Evolutionary conservation across 2,329 filamentous ascomycete genomes (phyloP), one percentile per base, ranked within the genome.

Genomic region (Penicillium sp.): DNA sequence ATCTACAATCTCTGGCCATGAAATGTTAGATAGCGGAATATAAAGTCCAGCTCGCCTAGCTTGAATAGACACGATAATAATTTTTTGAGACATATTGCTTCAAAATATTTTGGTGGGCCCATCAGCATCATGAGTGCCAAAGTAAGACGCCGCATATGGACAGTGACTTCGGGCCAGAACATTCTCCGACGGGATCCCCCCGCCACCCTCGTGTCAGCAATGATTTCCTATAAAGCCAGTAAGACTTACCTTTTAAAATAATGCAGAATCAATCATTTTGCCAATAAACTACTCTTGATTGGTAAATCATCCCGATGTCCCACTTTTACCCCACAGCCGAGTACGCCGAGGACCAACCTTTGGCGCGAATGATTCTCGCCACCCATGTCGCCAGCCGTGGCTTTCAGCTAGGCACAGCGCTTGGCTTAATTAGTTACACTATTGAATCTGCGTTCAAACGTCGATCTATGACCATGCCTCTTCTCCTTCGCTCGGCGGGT

Each of bases 281-380:
- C n/a, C 19, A 42, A 42, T 22, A 22, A 42, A 22, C 7, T 14
- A 21, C 16, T 37, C 35, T 22, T 42, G 37, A 22, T 42, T 42
- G 3, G 4, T 42, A 22, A 42, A 5, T 22, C n/a, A 13, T 42
- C 37, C 19, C 37, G 10, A 61, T 70, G 61, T 65, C 67, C 3
- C 56, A 49, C 29, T 56, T 68, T 57, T 78, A 75, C 69, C 83
- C 84, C 6, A 84, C 85, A 65, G 56, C 84, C 4, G 60, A 77
- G 50, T 85, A 85, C 69, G 84, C 85, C 29, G 86, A 89, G 74
- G 86, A 89, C 68, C 87, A 89, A 63, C 80, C 81, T 31, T 74
- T 80, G 57, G 66, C 80, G 8, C 76, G 74, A 58, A 76, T 80
- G 4, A 84, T 89, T 64, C 83, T 89, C 58, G 79, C 79, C 55